Conservation (phyloP, 805 yeast species). For the Suhomyces sp. region DNA sequence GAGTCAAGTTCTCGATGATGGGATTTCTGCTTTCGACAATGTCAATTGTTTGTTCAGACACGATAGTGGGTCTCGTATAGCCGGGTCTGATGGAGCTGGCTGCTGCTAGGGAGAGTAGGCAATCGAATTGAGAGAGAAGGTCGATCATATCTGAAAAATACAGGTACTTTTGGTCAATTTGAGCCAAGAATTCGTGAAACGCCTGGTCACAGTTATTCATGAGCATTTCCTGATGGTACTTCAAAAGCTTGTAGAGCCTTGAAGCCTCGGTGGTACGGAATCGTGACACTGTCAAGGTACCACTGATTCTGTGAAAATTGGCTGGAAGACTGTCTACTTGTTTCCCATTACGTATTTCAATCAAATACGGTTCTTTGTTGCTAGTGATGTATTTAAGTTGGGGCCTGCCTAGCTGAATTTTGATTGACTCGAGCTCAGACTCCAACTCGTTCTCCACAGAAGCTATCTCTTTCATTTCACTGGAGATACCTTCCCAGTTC, state of each 20-base stretch:
- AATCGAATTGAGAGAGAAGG: constrained; percentile 58
- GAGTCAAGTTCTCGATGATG: constrained; percentile 50
- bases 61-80: constrained; percentile 48
- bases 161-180: constrained; percentile 31
- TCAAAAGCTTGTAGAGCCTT: constrained; percentile 50
- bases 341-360: constrained; percentile 66
- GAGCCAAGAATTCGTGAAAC: constrained; percentile 40
- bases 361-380: constrained; percentile 64
- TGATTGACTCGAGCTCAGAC: constrained; percentile 49
- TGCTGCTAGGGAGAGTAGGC: constrained; percentile 62
- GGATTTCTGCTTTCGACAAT: constrained; percentile 65
- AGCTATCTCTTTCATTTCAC: constrained; percentile 37
- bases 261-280: constrained; percentile 63
- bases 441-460: constrained; percentile 47
- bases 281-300: constrained; percentile 65
- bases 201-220: constrained; percentile 45
- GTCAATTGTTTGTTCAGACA: constrained; percentile 40
- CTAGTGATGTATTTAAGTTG: constrained; percentile 53
- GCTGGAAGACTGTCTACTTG: constrained; percentile 59
- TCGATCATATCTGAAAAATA: constrained; percentile 38
- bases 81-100: constrained; percentile 46
- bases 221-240: constrained; percentile 59
- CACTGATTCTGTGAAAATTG: constrained; percentile 75
- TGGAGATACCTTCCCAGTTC: constrained; percentile 39
- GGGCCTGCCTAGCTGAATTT: constrained; percentile 51